Percentiles rank a stretch among this genome's conserved stretches.
Evolutionary conservation across 2,329 filamentous ascomycete species (phyloP).

Genomic region (Cordyceps pruinosa): DNA sequence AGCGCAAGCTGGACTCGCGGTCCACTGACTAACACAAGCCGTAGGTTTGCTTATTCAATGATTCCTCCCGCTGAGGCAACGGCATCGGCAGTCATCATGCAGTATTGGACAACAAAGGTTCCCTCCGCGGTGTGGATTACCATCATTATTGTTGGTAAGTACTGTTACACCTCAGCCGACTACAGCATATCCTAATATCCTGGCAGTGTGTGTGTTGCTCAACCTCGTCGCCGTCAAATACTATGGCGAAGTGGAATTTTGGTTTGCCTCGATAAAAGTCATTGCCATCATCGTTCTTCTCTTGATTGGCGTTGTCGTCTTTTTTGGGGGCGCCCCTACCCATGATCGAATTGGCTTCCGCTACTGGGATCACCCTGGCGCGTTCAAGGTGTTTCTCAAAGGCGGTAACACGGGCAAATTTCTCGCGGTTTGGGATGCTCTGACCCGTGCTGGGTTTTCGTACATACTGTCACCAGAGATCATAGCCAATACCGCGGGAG

Average conservation of each 20-base stretch:
- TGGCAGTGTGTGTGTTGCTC: conserved; percentile 20
- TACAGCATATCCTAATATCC: background rate
- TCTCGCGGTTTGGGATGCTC: conserved; percentile 62
- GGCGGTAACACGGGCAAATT: conserved; percentile 57
- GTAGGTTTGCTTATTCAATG: conserved; percentile 12
- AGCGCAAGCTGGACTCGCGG: background rate
- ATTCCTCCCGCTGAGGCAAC: conserved; percentile 22
- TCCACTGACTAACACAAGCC: background rate
- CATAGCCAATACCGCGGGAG: conserved; percentile 54
- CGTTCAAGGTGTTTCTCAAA: conserved; percentile 56
- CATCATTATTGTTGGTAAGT: conserved; percentile 25
- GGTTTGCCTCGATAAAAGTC: conserved; percentile 45
- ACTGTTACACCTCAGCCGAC: too few species aligned
- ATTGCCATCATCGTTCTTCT: conserved; percentile 39
- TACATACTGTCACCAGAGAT: conserved; percentile 58
- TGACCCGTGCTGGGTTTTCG: conserved; percentile 52
- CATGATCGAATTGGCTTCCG: conserved; percentile 61
- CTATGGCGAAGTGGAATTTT: conserved; percentile 26
- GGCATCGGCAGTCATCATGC: conserved; percentile 27
- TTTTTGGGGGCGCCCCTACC: conserved; percentile 66
- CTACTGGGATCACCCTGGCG: conserved; percentile 55
- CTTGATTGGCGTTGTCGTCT: conserved; percentile 58
- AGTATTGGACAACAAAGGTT: conserved; percentile 27
- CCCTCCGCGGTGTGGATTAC: conserved; percentile 36
- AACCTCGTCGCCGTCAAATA: conserved; percentile 24